Base-by-base conservation (phyloP, 2,329 filamentous ascomycete species). In the Beauveria sp. region DNA sequence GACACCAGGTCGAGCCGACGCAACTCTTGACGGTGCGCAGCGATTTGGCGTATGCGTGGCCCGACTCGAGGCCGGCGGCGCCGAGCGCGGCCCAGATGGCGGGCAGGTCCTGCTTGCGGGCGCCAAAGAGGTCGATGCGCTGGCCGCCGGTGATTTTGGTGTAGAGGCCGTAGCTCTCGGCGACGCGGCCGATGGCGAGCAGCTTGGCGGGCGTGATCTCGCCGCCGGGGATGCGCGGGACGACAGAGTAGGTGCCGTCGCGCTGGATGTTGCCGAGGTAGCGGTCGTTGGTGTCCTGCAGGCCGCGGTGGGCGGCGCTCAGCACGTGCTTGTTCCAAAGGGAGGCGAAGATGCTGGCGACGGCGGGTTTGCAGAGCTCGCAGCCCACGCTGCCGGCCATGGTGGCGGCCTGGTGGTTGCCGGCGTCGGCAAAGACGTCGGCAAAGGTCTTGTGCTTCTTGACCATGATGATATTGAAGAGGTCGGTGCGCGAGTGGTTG, bases 61-160 rank as follows among this genome's bases (percentile, higher is more conserved):
- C 92, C 64, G 88, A 91, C 74, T 96, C 92, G 87, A 96, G 89
- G 22, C 92, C 92, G 1, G 88, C 92, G 61, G 90, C 87, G 9
- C 96, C 84, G 3, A 96, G 80, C 67, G 86, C 84, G 49, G 83
- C 83, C 92, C 92, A 96, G 68, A 96, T 96, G 16, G 82, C 81
- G 2, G 90, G 80, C 20, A 96, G 80, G 72, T 96, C 91, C 66
- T 95, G 89, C 76, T 96, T 96, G 75, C 87, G 87, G 0, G 92
- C 92, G 46, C 92, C 92, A 69, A 96, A 96, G 87, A 96, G 85
- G 73, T 96, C 92, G 70, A 96, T 96, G 61, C 92, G 85, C 74
- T 96, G 92, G 1, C 90, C 92, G 61, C 92, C 92, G 0, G 92
- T 96, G 71, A 96, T 96, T 76, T 96, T 96, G 70, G 88, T 91